Conservation (phyloP, 257 asterid genomes). For the Knoxia roxburghii region DNA sequence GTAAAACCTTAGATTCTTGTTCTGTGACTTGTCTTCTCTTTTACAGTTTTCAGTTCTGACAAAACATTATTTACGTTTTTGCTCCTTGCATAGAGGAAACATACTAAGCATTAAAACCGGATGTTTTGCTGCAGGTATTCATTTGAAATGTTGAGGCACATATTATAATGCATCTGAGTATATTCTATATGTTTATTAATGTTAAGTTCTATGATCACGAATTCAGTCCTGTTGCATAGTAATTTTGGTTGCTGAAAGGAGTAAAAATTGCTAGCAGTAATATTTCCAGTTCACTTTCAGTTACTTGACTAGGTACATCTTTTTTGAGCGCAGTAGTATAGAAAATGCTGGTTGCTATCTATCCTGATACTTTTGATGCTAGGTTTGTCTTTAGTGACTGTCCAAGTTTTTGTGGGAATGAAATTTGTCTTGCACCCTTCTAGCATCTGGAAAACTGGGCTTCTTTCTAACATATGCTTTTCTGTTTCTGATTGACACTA, state of each 20-base stretch:
- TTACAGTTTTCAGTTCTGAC: no score
- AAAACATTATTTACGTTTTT: neutral
- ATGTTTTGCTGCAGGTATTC: neutral
- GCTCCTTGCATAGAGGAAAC: neutral
- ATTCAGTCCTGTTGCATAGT: neutral
- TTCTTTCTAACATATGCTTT: neutral
- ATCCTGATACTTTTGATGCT: neutral
- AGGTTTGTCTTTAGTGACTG: neutral
- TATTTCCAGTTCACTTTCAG: neutral
- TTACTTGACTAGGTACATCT: no score
- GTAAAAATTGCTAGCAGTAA: neutral
- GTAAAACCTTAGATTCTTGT: neutral
- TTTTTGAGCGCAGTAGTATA: no score
- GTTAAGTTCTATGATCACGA: neutral
- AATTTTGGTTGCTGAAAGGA: neutral
- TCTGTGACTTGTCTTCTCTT: slow-evolving; percentile 4
- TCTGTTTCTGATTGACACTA: slow-evolving; percentile 7
- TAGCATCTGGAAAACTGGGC: slow-evolving; percentile 6
- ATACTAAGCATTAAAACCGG: neutral
- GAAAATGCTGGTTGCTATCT: neutral
- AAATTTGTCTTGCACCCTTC: neutral
- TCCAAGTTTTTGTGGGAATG: neutral
- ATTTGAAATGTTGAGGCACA: neutral
- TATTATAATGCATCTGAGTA: no score
- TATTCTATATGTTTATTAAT: no score